Base-by-base conservation (phyloP, 192 early-diverging fungal species). In the Glomus cerebriforme region DNA sequence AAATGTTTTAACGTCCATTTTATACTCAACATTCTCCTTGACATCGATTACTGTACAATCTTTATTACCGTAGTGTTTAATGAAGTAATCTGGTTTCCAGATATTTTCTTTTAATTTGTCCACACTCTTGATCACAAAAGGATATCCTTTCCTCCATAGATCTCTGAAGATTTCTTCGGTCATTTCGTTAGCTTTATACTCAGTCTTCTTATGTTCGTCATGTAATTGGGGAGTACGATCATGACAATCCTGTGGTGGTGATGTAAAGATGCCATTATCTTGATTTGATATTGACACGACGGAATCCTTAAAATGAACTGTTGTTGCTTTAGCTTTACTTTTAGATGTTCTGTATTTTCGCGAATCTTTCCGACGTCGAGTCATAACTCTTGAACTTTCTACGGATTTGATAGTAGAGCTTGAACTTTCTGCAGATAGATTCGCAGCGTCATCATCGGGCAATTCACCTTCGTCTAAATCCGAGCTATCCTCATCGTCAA, bases 31-130 rank as follows among this genome's bases (percentile, higher is more conserved):
- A 17, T 34, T 43, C n/a, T 37, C 26, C 27, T 47, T 47, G 39
- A 37, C 39, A 71, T 71, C 69, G 13, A 71, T 26, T 15, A n/a
- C 24, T 19, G 10, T 43, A 19, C 69, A 71, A 17, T 10, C 6
- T 27, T 1, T 29, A 7, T 71, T 8, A 15, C 69, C 69, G 15
- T 71, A 71, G 27, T 49, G 29, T 8, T 43, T 17, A 27, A 24
- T 71, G 39, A 71, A 49, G 29, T 71, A 71, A 2, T 71, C 2
- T 43, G 69, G 69, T 29, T 17, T 47, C 69, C 69, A 71, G n/a
- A 71, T 26, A 15, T 47, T 0, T 17, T 43, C 12, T 17, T 15
- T 6, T 47, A 47, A 45, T 47, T 27, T 47, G 4, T 8, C 35
- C 13, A 13, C 15, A n/a, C 43, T 17, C 26, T 13, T 71, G 24